Conservation (phyloP, 78 protist genomes). For the Corallochytrium limacisporum region DNA sequence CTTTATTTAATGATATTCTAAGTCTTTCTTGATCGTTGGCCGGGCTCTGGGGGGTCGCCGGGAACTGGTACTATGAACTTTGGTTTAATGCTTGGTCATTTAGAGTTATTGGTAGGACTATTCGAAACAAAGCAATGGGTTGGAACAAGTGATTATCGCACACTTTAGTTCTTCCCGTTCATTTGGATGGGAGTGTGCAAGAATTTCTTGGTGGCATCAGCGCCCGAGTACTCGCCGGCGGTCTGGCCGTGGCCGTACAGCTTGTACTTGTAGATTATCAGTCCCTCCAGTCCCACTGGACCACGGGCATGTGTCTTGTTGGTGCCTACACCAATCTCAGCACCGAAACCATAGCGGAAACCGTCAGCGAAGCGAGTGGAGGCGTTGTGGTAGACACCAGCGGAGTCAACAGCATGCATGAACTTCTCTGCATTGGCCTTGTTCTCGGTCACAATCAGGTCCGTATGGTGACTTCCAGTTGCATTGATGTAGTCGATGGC, state of each 20-base stretch:
- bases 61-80: no score
- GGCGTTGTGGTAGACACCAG: slow-evolving; percentile 66
- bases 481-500: slow-evolving; percentile 59
- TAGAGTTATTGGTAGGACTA: no score
- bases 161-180: no score
- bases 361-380: slow-evolving; percentile 57
- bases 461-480: slow-evolving; percentile 67
- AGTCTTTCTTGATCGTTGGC: no score
- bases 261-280: slow-evolving; percentile 25
- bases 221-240: not conserved
- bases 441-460: slow-evolving; percentile 49
- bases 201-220: no score
- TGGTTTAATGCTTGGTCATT: no score
- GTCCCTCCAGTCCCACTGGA: slow-evolving; percentile 52
- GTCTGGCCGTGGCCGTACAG: slow-evolving; percentile 21
- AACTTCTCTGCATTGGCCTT: slow-evolving; percentile 12
- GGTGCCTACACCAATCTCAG: slow-evolving; percentile 53
- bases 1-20: no score
- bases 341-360: slow-evolving; percentile 53
- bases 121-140: no score
- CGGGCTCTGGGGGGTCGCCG: no score
- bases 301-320: slow-evolving; percentile 54
- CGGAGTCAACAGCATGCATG: slow-evolving; percentile 45
- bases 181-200: no score
- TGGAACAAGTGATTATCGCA: no score